These are phyloP conservation scores for Styphnolobium japonicum DNA, from an alignment of 306 rosid species.

Conservation along the genomic window DNA sequence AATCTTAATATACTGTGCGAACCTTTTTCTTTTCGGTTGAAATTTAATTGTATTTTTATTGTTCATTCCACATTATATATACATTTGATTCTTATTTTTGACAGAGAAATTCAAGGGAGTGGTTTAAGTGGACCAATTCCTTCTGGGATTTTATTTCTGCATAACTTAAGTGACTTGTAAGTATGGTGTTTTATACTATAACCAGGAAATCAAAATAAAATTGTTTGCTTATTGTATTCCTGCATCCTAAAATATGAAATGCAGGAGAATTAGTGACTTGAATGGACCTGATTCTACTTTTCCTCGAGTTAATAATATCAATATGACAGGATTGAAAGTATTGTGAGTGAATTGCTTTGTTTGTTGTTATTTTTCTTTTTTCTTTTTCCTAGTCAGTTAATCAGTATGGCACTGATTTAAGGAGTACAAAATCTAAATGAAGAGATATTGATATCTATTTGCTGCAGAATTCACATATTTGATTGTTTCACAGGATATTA, in stretches of 20 bases:
- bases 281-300: conserved; percentile 45
- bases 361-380: neutral
- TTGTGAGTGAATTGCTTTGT: conserved; percentile 44
- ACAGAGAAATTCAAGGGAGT: conserved; percentile 55
- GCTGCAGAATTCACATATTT: neutral
- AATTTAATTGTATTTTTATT: neutral
- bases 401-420: neutral
- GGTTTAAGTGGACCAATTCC: conserved; percentile 77
- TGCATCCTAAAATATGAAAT: neutral
- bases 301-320: conserved; percentile 36
- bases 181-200: conserved; percentile 12
- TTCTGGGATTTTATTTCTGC: conserved; percentile 36
- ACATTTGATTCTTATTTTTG: neutral
- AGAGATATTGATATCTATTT: neutral
- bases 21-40: neutral
- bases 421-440: neutral
- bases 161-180: conserved; percentile 44
- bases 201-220: neutral
- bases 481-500: conserved; percentile 44
- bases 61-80: no score
- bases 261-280: conserved; percentile 69
- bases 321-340: conserved; percentile 6
- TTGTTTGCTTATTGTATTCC: neutral
- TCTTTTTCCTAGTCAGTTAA: neutral
- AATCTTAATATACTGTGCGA: conserved; percentile 36